These are phyloP conservation scores for Podaxis sp. DNA, from an alignment of 768 basidiomycete species.

Conservation along the genomic window DNA sequence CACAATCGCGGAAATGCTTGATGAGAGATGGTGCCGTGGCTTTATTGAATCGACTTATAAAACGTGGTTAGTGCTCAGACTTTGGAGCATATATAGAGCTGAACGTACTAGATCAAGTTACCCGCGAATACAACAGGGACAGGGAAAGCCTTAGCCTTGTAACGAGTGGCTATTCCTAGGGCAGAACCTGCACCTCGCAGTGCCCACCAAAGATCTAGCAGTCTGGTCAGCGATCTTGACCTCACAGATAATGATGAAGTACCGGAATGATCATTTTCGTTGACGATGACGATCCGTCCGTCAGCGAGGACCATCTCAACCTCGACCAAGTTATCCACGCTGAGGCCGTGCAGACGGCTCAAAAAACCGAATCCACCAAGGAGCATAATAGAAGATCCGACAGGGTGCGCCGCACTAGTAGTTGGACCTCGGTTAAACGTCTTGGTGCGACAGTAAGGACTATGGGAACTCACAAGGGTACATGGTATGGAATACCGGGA, in stretches of 20 bases:
- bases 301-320: slow-evolving; percentile 91
- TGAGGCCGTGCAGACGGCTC: slow-evolving; percentile 79
- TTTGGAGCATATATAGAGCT: not conserved
- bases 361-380: slow-evolving; percentile 89
- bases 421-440: not conserved
- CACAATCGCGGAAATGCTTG: slow-evolving; percentile 89
- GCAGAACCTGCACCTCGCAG: slow-evolving; percentile 80
- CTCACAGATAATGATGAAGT: slow-evolving; percentile 13
- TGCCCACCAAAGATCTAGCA: slow-evolving; percentile 83
- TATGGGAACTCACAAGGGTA: slow-evolving; percentile 61
- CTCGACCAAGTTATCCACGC: slow-evolving; percentile 88
- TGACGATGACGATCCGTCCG: slow-evolving; percentile 79
- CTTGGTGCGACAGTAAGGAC: slow-evolving; percentile 6
- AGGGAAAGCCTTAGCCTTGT: slow-evolving; percentile 85
- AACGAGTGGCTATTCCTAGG: slow-evolving; percentile 85
- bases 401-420: slow-evolving; percentile 74
- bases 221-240: not conserved
- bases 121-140: slow-evolving; percentile 91
- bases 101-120: slow-evolving; percentile 83
- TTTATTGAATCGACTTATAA: slow-evolving; percentile 74
- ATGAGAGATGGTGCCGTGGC: slow-evolving; percentile 87
- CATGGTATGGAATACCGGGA: slow-evolving; percentile 66
- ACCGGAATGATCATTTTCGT: slow-evolving; percentile 71
- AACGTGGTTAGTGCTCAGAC: slow-evolving; percentile 13
- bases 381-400: slow-evolving; percentile 77